Conservation (phyloP, 495 filamentous ascomycete genomes). For the Penicillium dipodomyicola region DNA sequence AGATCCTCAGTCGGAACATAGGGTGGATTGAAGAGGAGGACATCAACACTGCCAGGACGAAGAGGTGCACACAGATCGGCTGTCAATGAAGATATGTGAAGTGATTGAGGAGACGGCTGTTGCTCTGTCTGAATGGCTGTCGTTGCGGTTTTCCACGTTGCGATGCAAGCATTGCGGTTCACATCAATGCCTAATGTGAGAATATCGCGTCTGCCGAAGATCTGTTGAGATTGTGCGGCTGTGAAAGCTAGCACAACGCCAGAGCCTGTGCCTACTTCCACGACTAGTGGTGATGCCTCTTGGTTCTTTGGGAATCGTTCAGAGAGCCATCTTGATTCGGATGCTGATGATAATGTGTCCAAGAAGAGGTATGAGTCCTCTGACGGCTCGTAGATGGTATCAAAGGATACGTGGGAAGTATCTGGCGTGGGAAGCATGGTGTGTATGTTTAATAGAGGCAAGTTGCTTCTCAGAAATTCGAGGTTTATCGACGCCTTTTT, state of each 20-base stretch:
- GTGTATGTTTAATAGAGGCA: not conserved
- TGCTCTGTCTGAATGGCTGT: slow-evolving; percentile 48
- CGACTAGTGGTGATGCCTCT: slow-evolving; percentile 53
- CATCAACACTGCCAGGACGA: slow-evolving; percentile 59
- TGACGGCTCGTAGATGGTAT: slow-evolving; percentile 86
- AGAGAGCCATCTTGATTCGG: slow-evolving; percentile 70
- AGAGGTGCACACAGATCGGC: slow-evolving; percentile 65
- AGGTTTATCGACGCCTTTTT: not conserved
- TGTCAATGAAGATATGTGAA: slow-evolving; percentile 59
- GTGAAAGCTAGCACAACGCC: slow-evolving; percentile 88
- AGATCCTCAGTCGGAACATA: slow-evolving; percentile 86
- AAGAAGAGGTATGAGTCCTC: slow-evolving; percentile 95
- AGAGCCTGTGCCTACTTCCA: slow-evolving; percentile 90
- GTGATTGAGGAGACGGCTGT: slow-evolving; percentile 17
- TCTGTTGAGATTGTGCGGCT: slow-evolving; percentile 64
- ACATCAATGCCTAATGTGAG: slow-evolving; percentile 76
- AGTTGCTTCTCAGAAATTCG: not conserved
- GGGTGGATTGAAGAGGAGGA: slow-evolving; percentile 93
- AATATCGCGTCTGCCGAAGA: slow-evolving; percentile 71
- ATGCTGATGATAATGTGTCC: slow-evolving; percentile 76
- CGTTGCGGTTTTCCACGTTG: slow-evolving; percentile 59
- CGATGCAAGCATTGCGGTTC: slow-evolving; percentile 74
- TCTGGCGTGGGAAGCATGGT: slow-evolving; percentile 88
- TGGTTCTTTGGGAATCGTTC: slow-evolving; percentile 44
- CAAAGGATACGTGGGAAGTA: slow-evolving; percentile 83